Evolutionary conservation across 2,329 filamentous ascomycete species (phyloP).

Genomic region (Cercospora sojina): DNA sequence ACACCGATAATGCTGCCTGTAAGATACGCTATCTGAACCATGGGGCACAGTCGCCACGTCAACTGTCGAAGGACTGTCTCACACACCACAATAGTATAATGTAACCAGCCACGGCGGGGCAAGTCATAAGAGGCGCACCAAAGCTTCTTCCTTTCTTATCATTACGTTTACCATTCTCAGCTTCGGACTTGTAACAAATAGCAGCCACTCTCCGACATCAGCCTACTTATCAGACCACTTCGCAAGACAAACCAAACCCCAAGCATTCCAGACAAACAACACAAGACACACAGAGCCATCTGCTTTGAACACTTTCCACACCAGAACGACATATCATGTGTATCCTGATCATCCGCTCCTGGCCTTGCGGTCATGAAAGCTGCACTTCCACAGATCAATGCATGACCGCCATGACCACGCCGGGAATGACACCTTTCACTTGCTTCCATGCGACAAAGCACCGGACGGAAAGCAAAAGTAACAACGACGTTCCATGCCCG

Average conservation of each 20-base stretch:
- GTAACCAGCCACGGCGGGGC: conserved; percentile 10
- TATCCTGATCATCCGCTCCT: conserved; percentile 21
- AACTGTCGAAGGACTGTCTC: conserved; percentile 3
- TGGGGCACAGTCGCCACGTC: conserved; percentile 4
- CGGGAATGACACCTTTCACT: conserved; percentile 14
- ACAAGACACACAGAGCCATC: not conserved
- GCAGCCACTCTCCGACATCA: not conserved
- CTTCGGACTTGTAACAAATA: not conserved
- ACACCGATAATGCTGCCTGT: not conserved
- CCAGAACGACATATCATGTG: conserved; percentile 17
- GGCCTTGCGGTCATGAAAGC: conserved; percentile 22
- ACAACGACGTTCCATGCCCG: conserved; percentile 17
- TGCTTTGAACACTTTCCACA: not conserved
- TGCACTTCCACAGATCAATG: conserved; percentile 20
- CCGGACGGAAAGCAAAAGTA: not conserved
- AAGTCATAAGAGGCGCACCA: not conserved
- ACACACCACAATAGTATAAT: conserved; percentile 11
- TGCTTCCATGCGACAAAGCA: conserved; percentile 15
- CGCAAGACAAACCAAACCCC: not conserved
- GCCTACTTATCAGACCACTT: not conserved
- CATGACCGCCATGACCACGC: conserved; percentile 16
- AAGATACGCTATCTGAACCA: not conserved
- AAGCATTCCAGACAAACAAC: not conserved
- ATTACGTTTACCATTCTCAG: not conserved
- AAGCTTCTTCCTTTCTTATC: not conserved